Base-by-base conservation (phyloP, 73 alveolate species). In the Stentor coeruleus region DNA sequence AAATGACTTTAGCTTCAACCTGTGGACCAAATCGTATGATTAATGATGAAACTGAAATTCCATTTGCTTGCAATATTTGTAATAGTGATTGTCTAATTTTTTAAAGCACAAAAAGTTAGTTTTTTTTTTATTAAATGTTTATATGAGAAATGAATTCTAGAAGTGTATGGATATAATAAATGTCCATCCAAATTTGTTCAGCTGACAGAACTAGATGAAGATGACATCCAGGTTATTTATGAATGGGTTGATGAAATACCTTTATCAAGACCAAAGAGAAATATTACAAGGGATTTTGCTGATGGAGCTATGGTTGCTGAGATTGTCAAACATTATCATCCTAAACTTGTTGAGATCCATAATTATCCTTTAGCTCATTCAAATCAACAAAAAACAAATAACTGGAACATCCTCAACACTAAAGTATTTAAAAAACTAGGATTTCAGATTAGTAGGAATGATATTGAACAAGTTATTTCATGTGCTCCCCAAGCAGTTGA, bases 211-310 rank as follows among this genome's bases (percentile, higher is more conserved):
- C 59, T 74, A 31, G 82, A 3, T 33, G 33, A 83, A 74, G 89
- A 77, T 35, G 72, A 55, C 15, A 35, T 85, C 57, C 90, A 85
- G 39, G 77, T 42, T 33, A 79, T 85, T 39, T 85, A 85, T 85
- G 79, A 85, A 42, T 85, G 90, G 90, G 90, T 85, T 35, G 99
- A 98, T 82, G 97, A 96, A 76, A 95, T 98, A 14, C 99, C 99
- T 3, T 94, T 98, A 42, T 88, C 98, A 1, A 89, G 99, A 73
- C 98, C 99, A 20, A 98, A 98, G 87, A 93, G 96, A 79, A 97
- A 97, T 83, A 98, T 98, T 74, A 91, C 99, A 35, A 86, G 99
- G 86, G 99, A 98, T 87, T 98, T 98, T 79, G 94, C 99, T 35
- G 99, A 98, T 82, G 99, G 99, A 39, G 93, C 84, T 76, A 59